A percentile compares a stretch with the other conserved stretches of the same genome.
These are phyloP conservation scores for Phytopythium sindhum DNA, from an alignment of 352 stramenopile genomes.

Conservation along the genomic window DNA sequence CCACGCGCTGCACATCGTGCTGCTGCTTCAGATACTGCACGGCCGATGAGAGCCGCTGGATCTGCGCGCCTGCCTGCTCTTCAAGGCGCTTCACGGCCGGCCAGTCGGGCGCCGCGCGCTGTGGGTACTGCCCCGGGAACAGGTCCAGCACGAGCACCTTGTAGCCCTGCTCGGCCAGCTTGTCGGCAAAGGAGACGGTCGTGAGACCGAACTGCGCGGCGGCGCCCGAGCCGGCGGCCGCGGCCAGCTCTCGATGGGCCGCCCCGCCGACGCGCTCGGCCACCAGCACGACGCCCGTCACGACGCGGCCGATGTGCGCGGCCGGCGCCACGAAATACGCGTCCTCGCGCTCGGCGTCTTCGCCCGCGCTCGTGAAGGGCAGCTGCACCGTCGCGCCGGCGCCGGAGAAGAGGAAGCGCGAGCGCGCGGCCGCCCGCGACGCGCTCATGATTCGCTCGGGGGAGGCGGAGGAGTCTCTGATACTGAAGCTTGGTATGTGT, in stretches of 20 bases:
- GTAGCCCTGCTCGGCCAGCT: conserved; percentile 85
- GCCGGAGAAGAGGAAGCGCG: conserved; percentile 44
- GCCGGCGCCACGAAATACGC: conserved; percentile 74
- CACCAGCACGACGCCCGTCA: conserved; percentile 79
- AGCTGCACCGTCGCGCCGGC: conserved; percentile 50
- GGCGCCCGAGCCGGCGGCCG: neutral
- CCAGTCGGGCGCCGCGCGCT: conserved; percentile 10
- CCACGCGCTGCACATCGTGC: conserved; percentile 75
- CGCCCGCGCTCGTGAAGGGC: neutral
- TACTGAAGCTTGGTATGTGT: neutral
- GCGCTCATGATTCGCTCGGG: neutral
- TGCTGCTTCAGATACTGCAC: conserved; percentile 58
- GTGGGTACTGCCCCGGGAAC: conserved; percentile 12
- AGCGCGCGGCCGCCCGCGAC: conserved; percentile 19
- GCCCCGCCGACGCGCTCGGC: conserved; percentile 29
- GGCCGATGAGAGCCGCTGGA: conserved; percentile 39
- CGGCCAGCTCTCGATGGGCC: conserved; percentile 26
- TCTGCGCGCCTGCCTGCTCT: conserved; percentile 15
- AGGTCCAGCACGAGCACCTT: conserved; percentile 78
- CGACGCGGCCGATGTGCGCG: conserved; percentile 76
- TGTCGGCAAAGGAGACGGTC: conserved; percentile 77
- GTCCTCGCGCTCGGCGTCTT: conserved; percentile 15
- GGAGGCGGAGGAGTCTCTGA: neutral
- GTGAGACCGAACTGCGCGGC: conserved; percentile 48
- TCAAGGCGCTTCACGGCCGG: conserved; percentile 13